Base-by-base conservation (phyloP, 2,329 filamentous ascomycete species). In the Trichoderma sp. region DNA sequence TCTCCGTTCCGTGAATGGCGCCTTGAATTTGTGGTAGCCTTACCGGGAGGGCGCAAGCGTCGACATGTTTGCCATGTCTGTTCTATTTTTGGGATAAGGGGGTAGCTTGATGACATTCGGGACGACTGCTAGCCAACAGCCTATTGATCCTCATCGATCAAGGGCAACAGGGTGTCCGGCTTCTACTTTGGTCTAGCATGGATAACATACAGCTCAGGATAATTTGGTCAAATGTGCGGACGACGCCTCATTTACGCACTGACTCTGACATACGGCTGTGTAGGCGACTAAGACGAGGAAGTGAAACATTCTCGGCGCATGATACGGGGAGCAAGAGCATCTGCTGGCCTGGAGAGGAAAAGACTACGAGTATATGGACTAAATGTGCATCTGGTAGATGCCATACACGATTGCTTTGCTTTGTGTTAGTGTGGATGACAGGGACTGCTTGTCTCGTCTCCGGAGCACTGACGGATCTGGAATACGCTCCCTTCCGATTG, bases 61-160 rank as follows among this genome's bases (percentile, higher is more conserved):
- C 29, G 33, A 53, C 31, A 27, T 11, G 29, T 24, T 21, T 29
- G 21, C 31, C 41, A 60, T 62, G 38, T 4, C 18, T 62, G 68
- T 71, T 64, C 69, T 72, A 72, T 72, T 72, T 72, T 72, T 72
- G 59, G 59, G n/a, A 12, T 29, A 64, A 35, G 69, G 69, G 69
- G 59, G 38, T 29, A 29, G 27, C 56, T 35, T 45, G 14, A 53
- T 53, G n/a, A n/a, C 35, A 24, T 53, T 27, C n/a, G 27, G 59
- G 59, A 35, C 21, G 45, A 31, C 2, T 45, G 68, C 68, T 71
- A 71, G 38, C 27, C 56, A 63, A 29, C 38, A 72, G 59, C 21
- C 69, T 72, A 72, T 72, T 53, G 69, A 72, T 72, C 69, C 69
- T 72, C 69, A 24, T 64, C 38, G 59, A 64, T 64, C 56, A 50